A percentile compares a stretch with the other conserved stretches of the same genome.
phyloP scores from a whole-genome alignment of 805 yeast genomes.

The Sungouiella blattae region DNA sequence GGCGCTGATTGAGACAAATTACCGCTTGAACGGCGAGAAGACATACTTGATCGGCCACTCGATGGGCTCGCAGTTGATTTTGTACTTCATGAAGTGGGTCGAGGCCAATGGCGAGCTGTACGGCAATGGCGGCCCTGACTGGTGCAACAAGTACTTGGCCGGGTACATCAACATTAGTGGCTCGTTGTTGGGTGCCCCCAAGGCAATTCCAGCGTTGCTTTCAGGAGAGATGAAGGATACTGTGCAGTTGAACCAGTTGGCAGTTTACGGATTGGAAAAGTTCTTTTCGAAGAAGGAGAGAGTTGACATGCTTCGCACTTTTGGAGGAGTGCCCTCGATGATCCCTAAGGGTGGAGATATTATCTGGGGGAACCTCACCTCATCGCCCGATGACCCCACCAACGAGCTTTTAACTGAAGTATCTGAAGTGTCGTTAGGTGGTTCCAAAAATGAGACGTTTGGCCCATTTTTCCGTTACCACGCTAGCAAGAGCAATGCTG shows the following conservation, averaged over 20 bases:
- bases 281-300: slow-evolving; percentile 89
- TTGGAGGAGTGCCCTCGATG: slow-evolving; percentile 96
- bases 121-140: slow-evolving; percentile 86
- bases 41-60: slow-evolving; percentile 85
- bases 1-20: slow-evolving; percentile 61
- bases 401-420: slow-evolving; percentile 21
- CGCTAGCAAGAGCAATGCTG: slow-evolving; percentile 35
- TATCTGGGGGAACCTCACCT: slow-evolving; percentile 75
- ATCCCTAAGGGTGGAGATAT: slow-evolving; percentile 90
- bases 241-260: slow-evolving; percentile 86
- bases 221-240: slow-evolving; percentile 99
- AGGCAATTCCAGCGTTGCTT: slow-evolving; percentile 84
- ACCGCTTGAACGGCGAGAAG: slow-evolving; percentile 55
- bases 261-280: slow-evolving; percentile 91
- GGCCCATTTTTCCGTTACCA: slow-evolving; percentile 75
- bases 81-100: slow-evolving; percentile 92
- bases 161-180: slow-evolving; percentile 88
- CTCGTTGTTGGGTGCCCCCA: slow-evolving; percentile 89
- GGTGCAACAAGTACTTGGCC: slow-evolving; percentile 85
- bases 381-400: slow-evolving; percentile 70
- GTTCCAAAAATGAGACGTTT: slow-evolving; percentile 41
- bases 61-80: slow-evolving; percentile 91
- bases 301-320: slow-evolving; percentile 76
- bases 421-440: slow-evolving; percentile 16
- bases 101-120: slow-evolving; percentile 78